Evolutionary conservation across 192 early-diverging fungal species (phyloP).

Genomic region (Phlyctochytrium planicorne): DNA sequence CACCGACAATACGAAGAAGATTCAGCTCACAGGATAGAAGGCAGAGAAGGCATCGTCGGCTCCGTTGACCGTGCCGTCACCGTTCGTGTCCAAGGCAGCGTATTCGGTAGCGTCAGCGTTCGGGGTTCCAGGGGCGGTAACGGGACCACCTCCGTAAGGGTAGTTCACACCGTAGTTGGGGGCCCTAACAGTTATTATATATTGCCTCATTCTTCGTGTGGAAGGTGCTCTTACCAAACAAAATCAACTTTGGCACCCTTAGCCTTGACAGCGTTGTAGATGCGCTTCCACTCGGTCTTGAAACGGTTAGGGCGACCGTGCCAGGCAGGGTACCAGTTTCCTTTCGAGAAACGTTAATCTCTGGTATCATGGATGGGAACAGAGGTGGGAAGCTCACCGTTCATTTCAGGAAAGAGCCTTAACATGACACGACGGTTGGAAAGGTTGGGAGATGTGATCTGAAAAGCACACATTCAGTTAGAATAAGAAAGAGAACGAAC

Average conservation of each 20-base stretch:
- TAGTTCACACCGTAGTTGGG: constrained; percentile 2
- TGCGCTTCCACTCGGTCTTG: neutral
- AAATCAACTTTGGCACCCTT: constrained; percentile 5
- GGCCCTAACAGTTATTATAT: too few relatives aligned
- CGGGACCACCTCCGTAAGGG: neutral
- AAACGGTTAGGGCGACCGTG: neutral
- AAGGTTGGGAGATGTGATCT: neutral
- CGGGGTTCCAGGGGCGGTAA: neutral
- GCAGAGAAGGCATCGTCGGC: neutral
- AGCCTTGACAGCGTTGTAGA: neutral
- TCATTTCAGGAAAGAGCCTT: neutral
- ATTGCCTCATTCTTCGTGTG: too few relatives aligned
- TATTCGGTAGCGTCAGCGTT: neutral
- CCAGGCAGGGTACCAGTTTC: constrained; percentile 4
- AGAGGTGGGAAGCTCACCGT: too few relatives aligned
- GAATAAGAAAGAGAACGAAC: neutral
- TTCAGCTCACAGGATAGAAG: neutral
- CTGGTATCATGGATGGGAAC: too few relatives aligned
- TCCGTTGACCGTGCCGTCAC: neutral
- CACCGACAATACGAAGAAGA: too few relatives aligned
- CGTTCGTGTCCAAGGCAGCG: neutral
- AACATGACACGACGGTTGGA: constrained; percentile 2
- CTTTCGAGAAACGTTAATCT: too few relatives aligned
- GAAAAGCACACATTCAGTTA: neutral
- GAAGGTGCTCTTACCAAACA: too few relatives aligned